A percentile compares a stretch with the other conserved stretches of the same genome.
Conservation (phyloP, 176 grass and related monocot species). For the Carex myosuroides region DNA sequence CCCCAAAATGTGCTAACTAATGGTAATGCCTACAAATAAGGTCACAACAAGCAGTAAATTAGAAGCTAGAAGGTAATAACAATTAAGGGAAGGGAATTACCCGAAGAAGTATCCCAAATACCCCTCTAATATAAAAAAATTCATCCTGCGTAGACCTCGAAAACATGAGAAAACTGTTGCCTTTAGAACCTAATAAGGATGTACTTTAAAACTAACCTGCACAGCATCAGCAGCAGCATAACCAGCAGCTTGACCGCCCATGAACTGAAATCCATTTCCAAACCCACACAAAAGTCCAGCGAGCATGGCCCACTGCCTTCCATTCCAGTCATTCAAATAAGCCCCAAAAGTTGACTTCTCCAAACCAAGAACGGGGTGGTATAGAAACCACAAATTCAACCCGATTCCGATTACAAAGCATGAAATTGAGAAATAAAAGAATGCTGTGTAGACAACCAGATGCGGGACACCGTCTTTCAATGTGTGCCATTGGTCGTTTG, state of each 20-base stretch:
- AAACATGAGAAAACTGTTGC: neutral
- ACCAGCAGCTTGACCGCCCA: constrained; percentile 91
- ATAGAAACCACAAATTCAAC: constrained; percentile 79
- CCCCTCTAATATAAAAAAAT: neutral
- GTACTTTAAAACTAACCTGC: constrained; percentile 40
- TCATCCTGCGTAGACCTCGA: neutral
- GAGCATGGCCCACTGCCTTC: constrained; percentile 87
- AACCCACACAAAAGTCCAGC: constrained; percentile 78
- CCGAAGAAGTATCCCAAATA: neutral
- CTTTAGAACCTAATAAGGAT: neutral
- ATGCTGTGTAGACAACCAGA: constrained; percentile 89
- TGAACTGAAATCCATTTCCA: constrained; percentile 96
- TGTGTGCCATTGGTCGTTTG: constrained; percentile 87
- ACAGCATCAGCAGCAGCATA: constrained; percentile 98
- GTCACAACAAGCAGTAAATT: neutral
- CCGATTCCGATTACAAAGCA: constrained; percentile 69
- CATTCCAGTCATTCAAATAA: constrained; percentile 81
- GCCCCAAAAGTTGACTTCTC: constrained; percentile 67
- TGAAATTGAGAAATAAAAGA: constrained; percentile 97
- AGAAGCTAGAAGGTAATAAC: neutral
- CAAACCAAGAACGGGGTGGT: constrained; percentile 68
- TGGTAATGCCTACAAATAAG: constrained; percentile 23
- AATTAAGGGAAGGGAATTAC: neutral
- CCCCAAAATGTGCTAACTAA: constrained; percentile 39
- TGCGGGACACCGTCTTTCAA: constrained; percentile 64